These are phyloP conservation scores for Lasiodiplodia sp. DNA, from an alignment of 2,329 filamentous ascomycete species.

Conservation along the genomic window DNA sequence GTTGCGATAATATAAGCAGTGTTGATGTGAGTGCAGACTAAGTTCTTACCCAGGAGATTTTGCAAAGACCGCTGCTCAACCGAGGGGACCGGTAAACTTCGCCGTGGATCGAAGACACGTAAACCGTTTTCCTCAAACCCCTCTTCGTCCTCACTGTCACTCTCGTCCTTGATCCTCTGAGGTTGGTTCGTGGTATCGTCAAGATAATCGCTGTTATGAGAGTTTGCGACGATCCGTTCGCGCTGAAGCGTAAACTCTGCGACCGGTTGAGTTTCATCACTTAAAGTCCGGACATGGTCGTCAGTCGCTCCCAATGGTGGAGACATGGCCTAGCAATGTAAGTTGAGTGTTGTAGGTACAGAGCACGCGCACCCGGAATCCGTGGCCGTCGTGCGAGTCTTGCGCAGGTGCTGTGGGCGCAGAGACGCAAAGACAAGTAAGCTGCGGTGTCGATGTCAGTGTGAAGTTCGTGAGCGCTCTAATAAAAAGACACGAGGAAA, in stretches of 20 bases:
- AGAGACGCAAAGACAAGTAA: not conserved
- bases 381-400: not conserved
- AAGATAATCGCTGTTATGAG: not conserved
- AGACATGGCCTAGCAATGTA: not conserved
- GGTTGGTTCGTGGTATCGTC: not conserved
- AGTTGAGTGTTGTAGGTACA: not conserved
- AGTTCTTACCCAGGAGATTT: conserved; percentile 3
- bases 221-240: not conserved
- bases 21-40: not conserved
- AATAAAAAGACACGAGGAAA: not conserved
- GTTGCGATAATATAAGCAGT: conserved; percentile 24
- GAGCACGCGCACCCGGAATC: not conserved
- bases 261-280: not conserved
- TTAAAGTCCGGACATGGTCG: not conserved
- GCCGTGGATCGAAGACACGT: not conserved
- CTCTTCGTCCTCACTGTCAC: not conserved
- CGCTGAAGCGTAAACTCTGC: not conserved
- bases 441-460: not conserved
- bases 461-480: too few species aligned
- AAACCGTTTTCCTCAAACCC: not conserved
- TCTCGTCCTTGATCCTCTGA: not conserved
- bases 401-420: not conserved
- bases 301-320: not conserved
- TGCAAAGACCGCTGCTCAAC: conserved; percentile 4
- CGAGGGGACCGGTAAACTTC: not conserved